Evolutionary conservation across 148 eudicot genomes (phyloP).

Genomic region (Silene conica): DNA sequence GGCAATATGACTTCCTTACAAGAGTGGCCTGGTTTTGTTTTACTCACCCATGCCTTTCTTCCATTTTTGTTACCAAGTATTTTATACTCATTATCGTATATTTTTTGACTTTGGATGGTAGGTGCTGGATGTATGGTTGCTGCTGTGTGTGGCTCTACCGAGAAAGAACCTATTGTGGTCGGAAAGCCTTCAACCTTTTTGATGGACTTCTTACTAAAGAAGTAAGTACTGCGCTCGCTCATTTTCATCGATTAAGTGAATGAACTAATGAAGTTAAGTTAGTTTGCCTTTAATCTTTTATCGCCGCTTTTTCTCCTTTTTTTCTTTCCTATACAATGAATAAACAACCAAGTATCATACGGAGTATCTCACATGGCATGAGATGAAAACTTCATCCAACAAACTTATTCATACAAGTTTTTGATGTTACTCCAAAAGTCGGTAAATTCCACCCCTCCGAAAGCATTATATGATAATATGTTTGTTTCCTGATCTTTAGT

Average conservation of each 20-base stretch:
- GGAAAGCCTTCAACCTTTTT: slow-evolving; percentile 91
- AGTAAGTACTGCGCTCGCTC: slow-evolving; percentile 37
- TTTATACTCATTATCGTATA: background rate
- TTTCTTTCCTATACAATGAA: background rate
- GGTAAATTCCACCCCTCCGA: background rate
- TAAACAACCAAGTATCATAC: background rate
- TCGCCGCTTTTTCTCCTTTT: background rate
- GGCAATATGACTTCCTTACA: slow-evolving; percentile 88
- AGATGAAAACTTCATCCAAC: background rate
- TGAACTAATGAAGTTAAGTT: too few species aligned
- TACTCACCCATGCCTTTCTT: slow-evolving; percentile 5
- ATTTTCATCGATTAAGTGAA: background rate
- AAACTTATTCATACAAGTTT: background rate
- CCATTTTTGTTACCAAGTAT: background rate
- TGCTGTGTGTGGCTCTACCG: slow-evolving; percentile 80
- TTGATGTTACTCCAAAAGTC: background rate
- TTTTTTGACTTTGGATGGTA: slow-evolving; percentile 27
- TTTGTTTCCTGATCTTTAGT: background rate
- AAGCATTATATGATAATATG: background rate
- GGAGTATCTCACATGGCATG: background rate
- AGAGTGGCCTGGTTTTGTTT: slow-evolving; percentile 88
- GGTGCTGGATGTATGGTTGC: slow-evolving; percentile 99
- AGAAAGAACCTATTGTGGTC: slow-evolving; percentile 80
- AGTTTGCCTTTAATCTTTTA: background rate
- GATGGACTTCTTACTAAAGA: slow-evolving; percentile 74